These are phyloP conservation scores for Mycosphaerella sp. DNA, from an alignment of 2,329 filamentous ascomycete species.

Conservation along the genomic window DNA sequence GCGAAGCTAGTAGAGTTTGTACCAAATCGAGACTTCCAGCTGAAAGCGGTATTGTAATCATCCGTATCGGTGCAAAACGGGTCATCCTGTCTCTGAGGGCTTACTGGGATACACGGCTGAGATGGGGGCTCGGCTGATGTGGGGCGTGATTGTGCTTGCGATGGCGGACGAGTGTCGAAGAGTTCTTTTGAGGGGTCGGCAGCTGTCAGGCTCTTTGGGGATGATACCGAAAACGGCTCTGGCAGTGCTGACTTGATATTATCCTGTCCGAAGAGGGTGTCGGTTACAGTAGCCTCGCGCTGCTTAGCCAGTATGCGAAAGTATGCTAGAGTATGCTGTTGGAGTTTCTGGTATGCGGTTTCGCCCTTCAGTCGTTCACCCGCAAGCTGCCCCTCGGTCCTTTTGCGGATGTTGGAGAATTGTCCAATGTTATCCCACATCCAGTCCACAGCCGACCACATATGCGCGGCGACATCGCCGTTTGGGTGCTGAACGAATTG, in stretches of 20 bases:
- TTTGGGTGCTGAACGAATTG: conserved; percentile 45
- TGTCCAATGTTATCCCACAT: conserved; percentile 44
- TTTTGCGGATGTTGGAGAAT: conserved; percentile 39
- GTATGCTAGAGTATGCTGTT: conserved; percentile 37
- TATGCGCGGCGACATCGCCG: conserved; percentile 43
- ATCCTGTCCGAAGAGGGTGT: conserved; percentile 28
- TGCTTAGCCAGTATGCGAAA: conserved; percentile 41
- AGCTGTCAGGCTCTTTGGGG: background rate
- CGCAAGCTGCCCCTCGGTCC: conserved; percentile 41
- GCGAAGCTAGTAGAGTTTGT: background rate
- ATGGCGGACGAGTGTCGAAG: background rate
- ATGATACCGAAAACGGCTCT: conserved; percentile 13
- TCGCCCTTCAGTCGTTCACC: conserved; percentile 37
- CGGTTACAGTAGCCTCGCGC: conserved; percentile 32
- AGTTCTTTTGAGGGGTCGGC: background rate
- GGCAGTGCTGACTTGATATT: conserved; percentile 31
- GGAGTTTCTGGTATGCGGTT: conserved; percentile 31
- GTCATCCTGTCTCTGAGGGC: background rate
- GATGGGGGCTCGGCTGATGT: background rate
- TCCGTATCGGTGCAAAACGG: background rate
- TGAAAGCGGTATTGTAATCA: background rate
- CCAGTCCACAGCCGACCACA: conserved; percentile 39
- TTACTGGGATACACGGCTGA: background rate
- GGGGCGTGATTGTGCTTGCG: background rate
- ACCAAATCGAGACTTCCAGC: background rate